Base-by-base conservation (phyloP, 1,139 yeast species). In the Protomyces inundatus region DNA sequence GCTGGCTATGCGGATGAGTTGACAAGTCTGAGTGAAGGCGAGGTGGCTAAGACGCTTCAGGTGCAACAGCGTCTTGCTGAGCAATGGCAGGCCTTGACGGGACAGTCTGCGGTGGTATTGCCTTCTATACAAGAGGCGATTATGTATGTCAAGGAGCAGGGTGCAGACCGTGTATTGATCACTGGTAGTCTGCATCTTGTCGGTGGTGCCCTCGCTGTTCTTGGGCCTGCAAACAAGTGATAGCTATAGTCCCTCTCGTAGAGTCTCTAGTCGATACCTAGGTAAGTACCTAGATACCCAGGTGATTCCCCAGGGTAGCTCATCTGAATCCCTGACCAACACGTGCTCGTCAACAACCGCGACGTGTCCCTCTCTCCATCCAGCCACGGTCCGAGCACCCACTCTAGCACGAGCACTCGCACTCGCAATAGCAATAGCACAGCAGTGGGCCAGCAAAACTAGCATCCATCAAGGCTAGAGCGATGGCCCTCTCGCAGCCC, bases 111-210 rank as follows among this genome's bases (percentile, higher is more conserved):
- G 39, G 84, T 82, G 67, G 84, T 93, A 1, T 82, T 85, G 69
- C 82, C 83, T 50, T 90, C 85, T 70, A 88, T 95, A 56, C 96
- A 93, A 74, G 82, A 87, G 0, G 85, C 93, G 5, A 82, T 86
- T 14, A 80, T 83, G 50, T 78, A 81, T 74, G 71, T 83, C 72
- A 46, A 51, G 32, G 73, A 81, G 75, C 66, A 75, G 75, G 23
- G 79, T 76, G 65, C 42, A 9, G 35, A 66, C 7, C 74, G 76
- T 2, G 77, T 85, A 30, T 91, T 90, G 69, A 95, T 90, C 0
- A 86, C 90, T 76, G 99, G 99, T 1, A 91, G 98, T 33, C 78
- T 95, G 68, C 97, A 91, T 74, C 78, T 95, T 64, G 96, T 93
- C 9, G 98, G 99, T 23, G 98, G 98, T 0, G 82, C 93, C 66